Evolutionary conservation across 371 early-diverging fungal species (phyloP).

Genomic region (Dinochytrium kinnereticum): DNA sequence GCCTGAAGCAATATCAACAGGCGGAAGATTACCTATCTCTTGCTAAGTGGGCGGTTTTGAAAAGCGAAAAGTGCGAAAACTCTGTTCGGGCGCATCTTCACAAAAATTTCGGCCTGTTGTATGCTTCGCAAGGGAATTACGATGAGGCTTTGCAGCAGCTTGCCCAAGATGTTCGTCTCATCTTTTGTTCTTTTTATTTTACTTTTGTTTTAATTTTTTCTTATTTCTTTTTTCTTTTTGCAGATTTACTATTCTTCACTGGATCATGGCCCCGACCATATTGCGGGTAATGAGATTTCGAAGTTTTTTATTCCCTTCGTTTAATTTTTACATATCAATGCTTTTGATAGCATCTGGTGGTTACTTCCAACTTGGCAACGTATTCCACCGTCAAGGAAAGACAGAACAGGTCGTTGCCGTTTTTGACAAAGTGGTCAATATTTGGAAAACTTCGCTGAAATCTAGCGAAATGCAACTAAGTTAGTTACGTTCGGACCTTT

Average conservation of each 20-base stretch:
- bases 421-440: conserved; percentile 49
- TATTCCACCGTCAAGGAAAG: conserved; percentile 43
- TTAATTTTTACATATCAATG: neutral
- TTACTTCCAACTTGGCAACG: conserved; percentile 53
- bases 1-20: conserved; percentile 51
- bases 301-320: neutral
- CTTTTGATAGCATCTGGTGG: conserved; percentile 47
- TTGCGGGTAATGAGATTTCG: conserved; percentile 25
- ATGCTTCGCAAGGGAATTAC: conserved; percentile 40
- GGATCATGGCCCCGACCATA: conserved; percentile 47
- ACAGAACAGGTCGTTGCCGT: conserved; percentile 42
- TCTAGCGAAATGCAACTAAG: conserved; percentile 4
- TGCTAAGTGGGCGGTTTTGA: conserved; percentile 58
- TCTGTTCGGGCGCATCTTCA: conserved; percentile 44
- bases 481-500: conserved; percentile 11
- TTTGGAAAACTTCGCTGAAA: conserved; percentile 44
- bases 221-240: too few species aligned
- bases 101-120: conserved; percentile 56
- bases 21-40: conserved; percentile 59
- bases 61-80: conserved; percentile 39
- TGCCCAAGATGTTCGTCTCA: conserved; percentile 44
- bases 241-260: conserved; percentile 48
- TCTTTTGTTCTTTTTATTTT: conserved; percentile 5
- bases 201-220: too few species aligned
- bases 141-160: conserved; percentile 47